Evolutionary conservation across 1,139 yeast genomes (phyloP).

Genomic region (Nematodospora anomalae): DNA sequence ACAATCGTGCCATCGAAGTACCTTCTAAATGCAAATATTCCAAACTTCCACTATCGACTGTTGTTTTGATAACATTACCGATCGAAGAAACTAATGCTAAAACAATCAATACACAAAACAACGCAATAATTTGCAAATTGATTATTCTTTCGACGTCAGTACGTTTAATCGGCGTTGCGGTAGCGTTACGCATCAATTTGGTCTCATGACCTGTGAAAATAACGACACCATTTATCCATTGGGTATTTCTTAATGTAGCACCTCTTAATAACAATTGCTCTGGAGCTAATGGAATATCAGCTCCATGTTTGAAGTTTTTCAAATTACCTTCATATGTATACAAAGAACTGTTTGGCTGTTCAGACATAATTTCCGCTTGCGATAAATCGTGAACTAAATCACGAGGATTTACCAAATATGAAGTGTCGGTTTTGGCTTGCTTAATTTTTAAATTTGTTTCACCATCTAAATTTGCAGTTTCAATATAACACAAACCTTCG

Average conservation of each 20-base stretch:
- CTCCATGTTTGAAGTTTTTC: conserved; percentile 45
- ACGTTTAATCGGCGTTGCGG: conserved; percentile 95
- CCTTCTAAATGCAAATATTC: conserved; percentile 71
- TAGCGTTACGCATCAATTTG: conserved; percentile 96
- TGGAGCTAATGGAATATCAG: conserved; percentile 65
- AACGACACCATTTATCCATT: conserved; percentile 92
- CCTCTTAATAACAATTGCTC: conserved; percentile 93
- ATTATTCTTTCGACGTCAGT: conserved; percentile 97
- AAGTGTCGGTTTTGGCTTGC: conserved; percentile 80
- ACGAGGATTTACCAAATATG: conserved; percentile 66
- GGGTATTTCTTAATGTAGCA: conserved; percentile 91
- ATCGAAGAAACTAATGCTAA: conserved; percentile 78
- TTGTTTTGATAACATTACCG: conserved; percentile 79
- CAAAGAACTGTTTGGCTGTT: conserved; percentile 90
- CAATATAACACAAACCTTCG: conserved; percentile 95
- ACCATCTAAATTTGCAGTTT: conserved; percentile 96
- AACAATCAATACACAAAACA: conserved; percentile 75
- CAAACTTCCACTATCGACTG: conserved; percentile 52
- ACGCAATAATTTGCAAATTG: conserved; percentile 84
- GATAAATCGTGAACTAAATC: conserved; percentile 48
- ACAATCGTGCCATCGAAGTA: conserved; percentile 64
- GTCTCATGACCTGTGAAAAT: conserved; percentile 98
- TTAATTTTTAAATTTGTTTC: conserved; percentile 96
- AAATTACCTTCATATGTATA: conserved; percentile 93
- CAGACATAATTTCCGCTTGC: conserved; percentile 59